A percentile compares a stretch with the other conserved stretches of the same genome.
These are phyloP conservation scores for Hypoxylon sp. DNA, from an alignment of 2,329 filamentous ascomycete species.

Conservation along the genomic window DNA sequence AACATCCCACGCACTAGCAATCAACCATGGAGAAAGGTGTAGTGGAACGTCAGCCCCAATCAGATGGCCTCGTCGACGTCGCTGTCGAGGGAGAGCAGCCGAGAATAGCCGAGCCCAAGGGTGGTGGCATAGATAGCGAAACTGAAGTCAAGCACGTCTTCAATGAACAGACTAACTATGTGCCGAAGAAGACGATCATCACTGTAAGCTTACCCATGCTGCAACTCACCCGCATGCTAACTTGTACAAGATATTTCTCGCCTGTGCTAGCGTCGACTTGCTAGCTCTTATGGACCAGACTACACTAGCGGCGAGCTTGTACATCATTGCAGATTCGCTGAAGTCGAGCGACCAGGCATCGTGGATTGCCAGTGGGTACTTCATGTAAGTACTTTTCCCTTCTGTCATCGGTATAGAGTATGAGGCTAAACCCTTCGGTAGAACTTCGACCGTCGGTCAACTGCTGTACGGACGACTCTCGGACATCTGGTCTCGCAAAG, in stretches of 20 bases:
- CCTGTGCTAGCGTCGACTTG: slow-evolving; percentile 69
- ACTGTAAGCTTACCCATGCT: slow-evolving; percentile 58
- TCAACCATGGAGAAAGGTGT: slow-evolving; percentile 35
- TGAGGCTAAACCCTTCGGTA: slow-evolving; percentile 32
- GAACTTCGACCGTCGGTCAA: slow-evolving; percentile 64
- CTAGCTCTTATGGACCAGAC: slow-evolving; percentile 72
- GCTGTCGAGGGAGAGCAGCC: slow-evolving; percentile 7
- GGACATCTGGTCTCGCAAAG: slow-evolving; percentile 64
- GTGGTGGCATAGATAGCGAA: slow-evolving; percentile 6
- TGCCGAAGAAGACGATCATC: slow-evolving; percentile 65
- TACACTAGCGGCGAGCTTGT: slow-evolving; percentile 68
- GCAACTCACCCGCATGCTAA: slow-evolving; percentile 28
- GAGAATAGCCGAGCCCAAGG: slow-evolving; percentile 11
- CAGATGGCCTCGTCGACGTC: slow-evolving; percentile 16
- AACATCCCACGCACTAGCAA: slow-evolving; percentile 1
- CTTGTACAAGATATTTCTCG: slow-evolving; percentile 66
- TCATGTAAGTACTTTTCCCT: slow-evolving; percentile 61
- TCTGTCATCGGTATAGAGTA: background rate
- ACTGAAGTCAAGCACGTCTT: slow-evolving; percentile 56
- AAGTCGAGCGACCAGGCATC: slow-evolving; percentile 65
- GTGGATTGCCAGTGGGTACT: slow-evolving; percentile 71
- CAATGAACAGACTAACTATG: slow-evolving; percentile 71
- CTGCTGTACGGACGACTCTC: slow-evolving; percentile 63
- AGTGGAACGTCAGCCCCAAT: slow-evolving; percentile 11
- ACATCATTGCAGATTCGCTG: slow-evolving; percentile 67